phyloP scores from a whole-genome alignment of 1,139 yeast genomes.

The Saccharomyces hybrid region DNA sequence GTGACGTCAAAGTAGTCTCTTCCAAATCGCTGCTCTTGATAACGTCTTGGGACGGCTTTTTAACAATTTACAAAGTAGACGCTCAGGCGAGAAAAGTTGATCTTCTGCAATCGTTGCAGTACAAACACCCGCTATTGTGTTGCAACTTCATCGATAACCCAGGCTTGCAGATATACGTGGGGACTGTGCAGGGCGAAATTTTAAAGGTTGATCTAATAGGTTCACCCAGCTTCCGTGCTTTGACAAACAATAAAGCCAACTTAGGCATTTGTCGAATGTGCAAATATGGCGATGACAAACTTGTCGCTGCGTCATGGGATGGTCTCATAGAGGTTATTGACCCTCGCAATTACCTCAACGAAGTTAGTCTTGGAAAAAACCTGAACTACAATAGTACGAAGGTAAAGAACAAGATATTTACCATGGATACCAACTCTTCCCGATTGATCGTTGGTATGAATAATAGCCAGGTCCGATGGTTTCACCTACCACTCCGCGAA shows the following conservation, averaged over 20 bases:
- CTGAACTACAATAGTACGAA: neutral
- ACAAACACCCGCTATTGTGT: slow-evolving; percentile 17
- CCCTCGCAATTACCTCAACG: slow-evolving; percentile 3
- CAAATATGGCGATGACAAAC: slow-evolving; percentile 4
- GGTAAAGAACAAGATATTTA: slow-evolving; percentile 43
- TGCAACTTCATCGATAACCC: slow-evolving; percentile 7
- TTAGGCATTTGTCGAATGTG: slow-evolving; percentile 18
- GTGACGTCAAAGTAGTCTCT: slow-evolving; percentile 17
- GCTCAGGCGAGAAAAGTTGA: slow-evolving; percentile 5
- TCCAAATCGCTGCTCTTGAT: slow-evolving; percentile 15
- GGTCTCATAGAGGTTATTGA: slow-evolving; percentile 23
- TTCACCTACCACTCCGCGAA: slow-evolving; percentile 56
- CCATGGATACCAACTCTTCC: slow-evolving; percentile 50
- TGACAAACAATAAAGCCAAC: slow-evolving; percentile 8
- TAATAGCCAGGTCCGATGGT: slow-evolving; percentile 35
- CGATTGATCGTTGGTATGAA: slow-evolving; percentile 52
- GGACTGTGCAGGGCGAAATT: slow-evolving; percentile 28
- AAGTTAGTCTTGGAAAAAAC: neutral
- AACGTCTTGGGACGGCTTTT: slow-evolving; percentile 29
- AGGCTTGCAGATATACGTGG: slow-evolving; percentile 16
- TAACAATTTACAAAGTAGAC: slow-evolving; percentile 17
- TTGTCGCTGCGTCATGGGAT: slow-evolving; percentile 31
- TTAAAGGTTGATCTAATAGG: slow-evolving; percentile 15
- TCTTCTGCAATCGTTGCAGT: slow-evolving; percentile 11
- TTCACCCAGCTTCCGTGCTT: neutral